Percentiles rank a stretch among this genome's conserved stretches.
Conservation (phyloP, 805 yeast species). For the Naumovozyma castellii region DNA sequence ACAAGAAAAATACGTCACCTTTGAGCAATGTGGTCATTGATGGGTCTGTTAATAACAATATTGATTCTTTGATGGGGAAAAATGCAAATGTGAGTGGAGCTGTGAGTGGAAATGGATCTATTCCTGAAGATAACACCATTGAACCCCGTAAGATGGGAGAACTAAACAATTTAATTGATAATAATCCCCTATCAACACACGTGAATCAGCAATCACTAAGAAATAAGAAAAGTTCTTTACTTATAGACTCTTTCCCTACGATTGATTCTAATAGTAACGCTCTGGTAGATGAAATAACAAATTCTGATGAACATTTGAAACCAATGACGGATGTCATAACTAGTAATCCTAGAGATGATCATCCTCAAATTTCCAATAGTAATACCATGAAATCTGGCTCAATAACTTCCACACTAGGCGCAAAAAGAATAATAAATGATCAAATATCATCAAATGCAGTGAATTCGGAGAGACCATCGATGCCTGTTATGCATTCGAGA, state of each 20-base stretch:
- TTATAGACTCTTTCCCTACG: conserved; percentile 13
- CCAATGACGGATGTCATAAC: background rate
- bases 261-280: background rate
- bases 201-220: conserved; percentile 24
- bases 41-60: background rate
- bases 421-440: background rate
- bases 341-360: background rate
- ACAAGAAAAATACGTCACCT: background rate
- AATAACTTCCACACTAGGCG: background rate
- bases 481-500: conserved; percentile 19
- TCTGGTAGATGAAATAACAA: background rate
- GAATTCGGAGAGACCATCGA: conserved; percentile 14
- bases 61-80: background rate
- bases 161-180: conserved; percentile 13
- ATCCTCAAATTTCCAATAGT: background rate
- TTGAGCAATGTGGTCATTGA: background rate
- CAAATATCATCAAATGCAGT: background rate
- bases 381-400: background rate
- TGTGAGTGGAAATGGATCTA: background rate
- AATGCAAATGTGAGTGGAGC: background rate
- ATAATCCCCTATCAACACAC: conserved; percentile 25
- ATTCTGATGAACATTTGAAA: background rate
- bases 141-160: background rate
- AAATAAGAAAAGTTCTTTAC: conserved; percentile 31
- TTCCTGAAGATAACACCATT: background rate